A percentile compares a stretch with the other conserved stretches of the same genome.
Evolutionary conservation across 2,329 filamentous ascomycete genomes (phyloP).

Genomic region (Pseudogymnoascus sp.): DNA sequence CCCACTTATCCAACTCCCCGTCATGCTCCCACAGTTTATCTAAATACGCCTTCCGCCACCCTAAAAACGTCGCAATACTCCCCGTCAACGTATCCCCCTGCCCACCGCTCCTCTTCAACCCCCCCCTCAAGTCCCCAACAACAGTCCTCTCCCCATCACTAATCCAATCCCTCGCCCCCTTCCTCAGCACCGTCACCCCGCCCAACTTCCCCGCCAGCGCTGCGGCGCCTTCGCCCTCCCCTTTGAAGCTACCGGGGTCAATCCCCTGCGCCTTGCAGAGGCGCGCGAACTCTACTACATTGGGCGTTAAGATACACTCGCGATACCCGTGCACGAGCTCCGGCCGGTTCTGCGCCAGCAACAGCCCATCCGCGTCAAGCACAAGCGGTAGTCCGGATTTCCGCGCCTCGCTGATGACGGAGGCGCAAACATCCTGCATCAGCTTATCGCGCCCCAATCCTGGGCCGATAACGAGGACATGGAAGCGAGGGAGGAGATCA

Average conservation of each 20-base stretch:
- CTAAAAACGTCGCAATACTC: slow-evolving; percentile 76
- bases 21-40: slow-evolving; percentile 68
- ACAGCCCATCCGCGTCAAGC: slow-evolving; percentile 82
- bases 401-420: slow-evolving; percentile 70
- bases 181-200: slow-evolving; percentile 86
- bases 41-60: slow-evolving; percentile 79
- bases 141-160: slow-evolving; percentile 71
- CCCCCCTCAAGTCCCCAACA: slow-evolving; percentile 68
- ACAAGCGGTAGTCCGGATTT: slow-evolving; percentile 69
- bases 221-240: slow-evolving; percentile 42
- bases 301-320: slow-evolving; percentile 84
- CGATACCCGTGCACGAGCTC: slow-evolving; percentile 71
- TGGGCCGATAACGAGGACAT: slow-evolving; percentile 87
- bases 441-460: slow-evolving; percentile 82
- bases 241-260: slow-evolving; percentile 39
- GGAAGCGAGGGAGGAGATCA: slow-evolving; percentile 73
- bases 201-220: slow-evolving; percentile 65
- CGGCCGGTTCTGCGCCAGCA: slow-evolving; percentile 66
- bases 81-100: slow-evolving; percentile 95
- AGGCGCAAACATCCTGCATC: slow-evolving; percentile 79
- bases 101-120: slow-evolving; percentile 81
- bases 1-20: slow-evolving; percentile 40
- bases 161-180: slow-evolving; percentile 74
- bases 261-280: slow-evolving; percentile 69
- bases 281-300: slow-evolving; percentile 84